These are phyloP conservation scores for Paraconiothyrium sp. DNA, from an alignment of 2,329 filamentous ascomycete species.

Conservation along the genomic window DNA sequence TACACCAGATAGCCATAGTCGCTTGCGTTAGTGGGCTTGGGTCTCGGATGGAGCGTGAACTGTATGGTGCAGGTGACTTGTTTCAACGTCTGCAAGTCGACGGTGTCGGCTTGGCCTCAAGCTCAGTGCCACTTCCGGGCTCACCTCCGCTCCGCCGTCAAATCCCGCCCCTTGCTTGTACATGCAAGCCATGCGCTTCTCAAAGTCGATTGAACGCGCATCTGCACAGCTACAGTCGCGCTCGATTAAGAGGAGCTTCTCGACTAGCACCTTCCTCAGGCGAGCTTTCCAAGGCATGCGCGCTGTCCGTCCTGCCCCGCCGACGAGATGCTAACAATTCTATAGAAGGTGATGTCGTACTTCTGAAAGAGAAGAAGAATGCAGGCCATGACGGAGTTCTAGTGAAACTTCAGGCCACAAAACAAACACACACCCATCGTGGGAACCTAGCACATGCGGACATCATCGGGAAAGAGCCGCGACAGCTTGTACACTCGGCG, in stretches of 20 bases:
- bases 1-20: conserved; percentile 3
- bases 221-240: conserved; percentile 11
- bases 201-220: conserved; percentile 15
- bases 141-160: conserved; percentile 23
- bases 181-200: conserved; percentile 12
- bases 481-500: conserved; percentile 67
- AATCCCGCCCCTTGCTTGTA: conserved; percentile 8
- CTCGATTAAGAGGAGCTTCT: conserved; percentile 25
- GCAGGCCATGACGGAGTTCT: conserved; percentile 49
- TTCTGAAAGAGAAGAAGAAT: conserved; percentile 54
- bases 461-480: conserved; percentile 70
- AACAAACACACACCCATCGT: conserved; percentile 54
- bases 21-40: background rate
- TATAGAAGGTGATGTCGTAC: conserved; percentile 51
- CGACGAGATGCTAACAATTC: conserved; percentile 24
- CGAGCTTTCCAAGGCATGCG: conserved; percentile 44
- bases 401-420: conserved; percentile 49
- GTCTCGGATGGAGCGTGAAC: conserved; percentile 1
- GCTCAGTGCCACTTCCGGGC: conserved; percentile 29
- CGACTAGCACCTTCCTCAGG: conserved; percentile 27
- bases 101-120: conserved; percentile 29
- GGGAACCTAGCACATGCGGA: conserved; percentile 61
- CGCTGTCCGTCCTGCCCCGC: conserved; percentile 4
- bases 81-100: conserved; percentile 14
- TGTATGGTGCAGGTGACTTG: conserved; percentile 21